Conservation (phyloP, 1,139 yeast species). For the Yamadazyma diddensiae region DNA sequence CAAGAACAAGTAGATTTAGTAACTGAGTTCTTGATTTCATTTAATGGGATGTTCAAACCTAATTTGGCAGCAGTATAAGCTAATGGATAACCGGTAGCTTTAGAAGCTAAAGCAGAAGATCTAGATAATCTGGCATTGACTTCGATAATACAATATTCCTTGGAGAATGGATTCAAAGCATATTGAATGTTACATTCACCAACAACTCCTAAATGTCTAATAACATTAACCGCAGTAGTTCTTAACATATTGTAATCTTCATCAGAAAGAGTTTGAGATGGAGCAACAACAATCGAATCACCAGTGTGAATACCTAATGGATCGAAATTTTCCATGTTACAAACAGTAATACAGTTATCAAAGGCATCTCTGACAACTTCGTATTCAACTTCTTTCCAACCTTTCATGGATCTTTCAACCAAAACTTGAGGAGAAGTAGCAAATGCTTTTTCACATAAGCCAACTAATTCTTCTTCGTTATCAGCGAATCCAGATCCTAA, state of each 20-base stretch:
- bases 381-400: constrained; percentile 98
- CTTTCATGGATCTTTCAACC: constrained; percentile 96
- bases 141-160: constrained; percentile 96
- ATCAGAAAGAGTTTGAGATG: constrained; percentile 95
- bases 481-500: constrained; percentile 98
- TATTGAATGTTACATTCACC: constrained; percentile 99
- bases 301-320: constrained; percentile 99
- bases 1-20: constrained; percentile 95
- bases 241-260: constrained; percentile 98
- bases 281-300: constrained; percentile 98
- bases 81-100: constrained; percentile 97
- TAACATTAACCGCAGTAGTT: constrained; percentile 95
- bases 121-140: constrained; percentile 97
- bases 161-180: constrained; percentile 90
- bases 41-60: constrained; percentile 90
- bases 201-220: constrained; percentile 96
- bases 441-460: constrained; percentile 85
- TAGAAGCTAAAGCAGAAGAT: constrained; percentile 97
- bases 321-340: constrained; percentile 99
- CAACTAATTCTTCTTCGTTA: constrained; percentile 78
- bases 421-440: constrained; percentile 95
- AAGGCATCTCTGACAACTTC: constrained; percentile 98
- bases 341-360: constrained; percentile 97
- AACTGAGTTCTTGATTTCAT: constrained; percentile 89
- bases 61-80: constrained; percentile 98